Base-by-base conservation (phyloP, 805 yeast species). In the Ogataea salicorniae region DNA sequence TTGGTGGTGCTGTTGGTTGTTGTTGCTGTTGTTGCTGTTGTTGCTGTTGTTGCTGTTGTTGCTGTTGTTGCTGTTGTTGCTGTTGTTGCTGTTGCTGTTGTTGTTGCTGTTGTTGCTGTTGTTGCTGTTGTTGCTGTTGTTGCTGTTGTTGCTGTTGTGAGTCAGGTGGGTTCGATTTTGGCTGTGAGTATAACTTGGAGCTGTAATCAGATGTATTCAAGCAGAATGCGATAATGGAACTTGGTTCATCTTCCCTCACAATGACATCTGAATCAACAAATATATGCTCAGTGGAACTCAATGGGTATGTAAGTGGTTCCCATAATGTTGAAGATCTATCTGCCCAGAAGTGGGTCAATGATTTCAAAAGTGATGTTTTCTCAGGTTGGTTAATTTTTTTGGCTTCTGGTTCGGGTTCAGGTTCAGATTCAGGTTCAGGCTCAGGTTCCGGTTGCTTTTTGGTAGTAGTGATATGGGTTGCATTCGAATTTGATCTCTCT, bases 241-340 rank as follows among this genome's bases (percentile, higher is more conserved):
- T 85, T 9, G 98, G 99, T 62, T 94, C 99, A 63, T 89, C 97
- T 59, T 94, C 99, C 43, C 99, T 72, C 9, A 94, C 92, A 48
- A 94, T 83, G 18, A 94, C 96, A 63, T 87, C 89, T 7, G 95
- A 87, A 61, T 95, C 98, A 17, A 88, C 89, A 71, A 94, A 94
- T 1, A 92, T 80, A 63, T 94, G 98, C 61, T 94, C 98, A 0
- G 84, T 76, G 0, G 90, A 76, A 37, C 69, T 75, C 46, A 91
- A 72, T 1, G 98, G 96, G 65, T 90, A 91, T 17, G 79, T 84
- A 34, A 94, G 71, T 0, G 97, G 95, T 54, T 87, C 90, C 98
- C 98, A 95, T 18, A 94, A 74, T 1, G 95, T 84, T 0, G 97
- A 94, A 1, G 98, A 87, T 58, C 99, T 72, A 67, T 94, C 98